These are phyloP conservation scores for Ceratocystiopsis sp. DNA, from an alignment of 2,329 filamentous ascomycete genomes.

Conservation along the genomic window DNA sequence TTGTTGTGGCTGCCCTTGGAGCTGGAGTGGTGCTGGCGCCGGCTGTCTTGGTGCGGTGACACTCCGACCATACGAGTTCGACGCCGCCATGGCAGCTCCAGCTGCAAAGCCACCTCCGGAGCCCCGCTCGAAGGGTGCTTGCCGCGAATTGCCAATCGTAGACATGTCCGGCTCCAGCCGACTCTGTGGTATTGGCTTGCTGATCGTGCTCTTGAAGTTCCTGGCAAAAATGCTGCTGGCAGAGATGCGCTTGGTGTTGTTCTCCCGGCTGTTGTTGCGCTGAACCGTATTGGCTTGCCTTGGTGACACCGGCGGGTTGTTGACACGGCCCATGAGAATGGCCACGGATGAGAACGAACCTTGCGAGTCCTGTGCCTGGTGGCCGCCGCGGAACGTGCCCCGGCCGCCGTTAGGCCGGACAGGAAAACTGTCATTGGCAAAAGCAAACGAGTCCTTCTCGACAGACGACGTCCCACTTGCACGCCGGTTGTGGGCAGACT, in stretches of 20 bases:
- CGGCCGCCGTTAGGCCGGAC: constrained; percentile 15
- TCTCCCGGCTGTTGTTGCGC: constrained; percentile 26
- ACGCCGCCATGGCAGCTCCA: background rate
- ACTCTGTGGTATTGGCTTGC: constrained; percentile 39
- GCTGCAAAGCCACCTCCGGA: constrained; percentile 1
- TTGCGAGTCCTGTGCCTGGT: constrained; percentile 34
- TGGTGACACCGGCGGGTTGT: constrained; percentile 23
- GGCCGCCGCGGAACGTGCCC: constrained; percentile 30
- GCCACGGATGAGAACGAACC: constrained; percentile 47
- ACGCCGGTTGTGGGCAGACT: constrained; percentile 26
- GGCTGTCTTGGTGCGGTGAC: constrained; percentile 8
- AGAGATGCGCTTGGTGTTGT: constrained; percentile 33
- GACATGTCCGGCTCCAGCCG: constrained; percentile 3
- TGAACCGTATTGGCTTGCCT: constrained; percentile 9
- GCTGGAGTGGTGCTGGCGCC: constrained; percentile 2
- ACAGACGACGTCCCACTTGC: constrained; percentile 28
- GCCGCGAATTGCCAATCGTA: constrained; percentile 14
- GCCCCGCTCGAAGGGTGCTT: constrained; percentile 19
- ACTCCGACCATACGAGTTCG: constrained; percentile 3
- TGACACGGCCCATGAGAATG: constrained; percentile 47
- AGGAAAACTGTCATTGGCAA: constrained; percentile 25
- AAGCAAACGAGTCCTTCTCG: constrained; percentile 39
- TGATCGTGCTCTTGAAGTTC: constrained; percentile 44
- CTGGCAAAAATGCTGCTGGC: constrained; percentile 41
- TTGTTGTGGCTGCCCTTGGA: background rate